Evolutionary conservation across 2,329 filamentous ascomycete species (phyloP).

Genomic region (Periconia sp.): DNA sequence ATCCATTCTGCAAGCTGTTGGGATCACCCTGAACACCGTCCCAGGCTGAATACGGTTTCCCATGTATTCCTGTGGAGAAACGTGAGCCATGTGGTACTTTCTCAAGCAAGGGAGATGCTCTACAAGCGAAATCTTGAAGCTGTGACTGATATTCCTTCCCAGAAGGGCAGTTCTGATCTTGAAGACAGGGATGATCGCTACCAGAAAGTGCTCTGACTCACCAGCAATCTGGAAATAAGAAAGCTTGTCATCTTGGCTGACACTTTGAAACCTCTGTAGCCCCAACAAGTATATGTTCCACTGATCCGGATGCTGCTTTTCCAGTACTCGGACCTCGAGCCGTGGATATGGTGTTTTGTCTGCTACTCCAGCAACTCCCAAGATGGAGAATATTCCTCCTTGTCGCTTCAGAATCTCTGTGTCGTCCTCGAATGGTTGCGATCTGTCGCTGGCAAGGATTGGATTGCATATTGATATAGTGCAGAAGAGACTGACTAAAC

Average conservation of each 20-base stretch:
- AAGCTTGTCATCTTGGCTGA: constrained; percentile 65
- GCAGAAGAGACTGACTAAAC: constrained; percentile 3
- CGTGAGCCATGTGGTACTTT: too few relatives aligned
- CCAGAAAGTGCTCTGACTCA: constrained; percentile 52
- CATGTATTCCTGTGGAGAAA: constrained; percentile 72
- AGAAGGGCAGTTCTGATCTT: not conserved
- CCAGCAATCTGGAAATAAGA: constrained; percentile 82
- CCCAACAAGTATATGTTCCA: constrained; percentile 80
- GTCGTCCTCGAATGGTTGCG: constrained; percentile 5
- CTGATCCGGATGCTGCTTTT: constrained; percentile 63
- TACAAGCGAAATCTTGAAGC: too few relatives aligned
- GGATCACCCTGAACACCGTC: constrained; percentile 54
- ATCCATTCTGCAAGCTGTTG: constrained; percentile 65
- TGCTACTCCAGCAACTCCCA: constrained; percentile 26
- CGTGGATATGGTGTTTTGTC: constrained; percentile 51
- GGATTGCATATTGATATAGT: constrained; percentile 6
- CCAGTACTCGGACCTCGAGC: constrained; percentile 70
- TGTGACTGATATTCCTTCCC: too few relatives aligned
- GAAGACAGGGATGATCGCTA: constrained; percentile 1
- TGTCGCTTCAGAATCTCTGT: constrained; percentile 6
- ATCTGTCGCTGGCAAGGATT: not conserved
- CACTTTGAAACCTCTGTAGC: constrained; percentile 72
- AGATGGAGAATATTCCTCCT: constrained; percentile 20
- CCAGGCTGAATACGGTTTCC: constrained; percentile 69
- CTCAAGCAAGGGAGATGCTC: too few relatives aligned